These are phyloP conservation scores for Durusdinium trenchii DNA, from an alignment of 73 alveolate genomes.

Conservation along the genomic window DNA sequence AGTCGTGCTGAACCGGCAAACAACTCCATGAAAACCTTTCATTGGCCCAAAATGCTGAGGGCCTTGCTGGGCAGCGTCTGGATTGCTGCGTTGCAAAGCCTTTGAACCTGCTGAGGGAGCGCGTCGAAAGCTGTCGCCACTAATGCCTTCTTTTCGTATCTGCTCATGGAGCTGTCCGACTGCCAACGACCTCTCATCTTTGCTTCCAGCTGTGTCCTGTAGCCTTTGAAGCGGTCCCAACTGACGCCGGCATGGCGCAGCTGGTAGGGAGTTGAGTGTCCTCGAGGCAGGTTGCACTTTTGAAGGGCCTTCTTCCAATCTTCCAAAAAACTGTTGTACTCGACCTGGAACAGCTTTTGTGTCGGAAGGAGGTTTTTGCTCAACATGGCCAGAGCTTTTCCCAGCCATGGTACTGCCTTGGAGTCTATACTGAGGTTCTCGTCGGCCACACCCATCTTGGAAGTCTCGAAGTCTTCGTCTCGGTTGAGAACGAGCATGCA, in stretches of 20 bases:
- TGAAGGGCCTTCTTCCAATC: neutral
- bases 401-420: neutral
- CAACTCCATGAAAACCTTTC: too few species aligned
- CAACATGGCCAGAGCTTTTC: neutral
- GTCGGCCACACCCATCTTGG: constrained; percentile 1
- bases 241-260: neutral
- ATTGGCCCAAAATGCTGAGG: too few species aligned
- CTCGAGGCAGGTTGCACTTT: neutral
- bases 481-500: neutral
- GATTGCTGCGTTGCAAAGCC: too few species aligned
- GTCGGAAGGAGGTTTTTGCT: too few species aligned
- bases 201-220: neutral
- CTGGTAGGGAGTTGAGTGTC: neutral
- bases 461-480: neutral
- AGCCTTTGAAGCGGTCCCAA: neutral
- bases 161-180: neutral
- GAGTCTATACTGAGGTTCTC: neutral
- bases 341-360: too few species aligned
- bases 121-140: neutral
- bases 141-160: neutral
- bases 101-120: too few species aligned
- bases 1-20: too few species aligned
- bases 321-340: too few species aligned
- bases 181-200: neutral
- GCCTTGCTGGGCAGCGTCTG: too few species aligned